Base-by-base conservation (phyloP, 1,139 yeast genomes). In the Kluyveromyces sp. region DNA sequence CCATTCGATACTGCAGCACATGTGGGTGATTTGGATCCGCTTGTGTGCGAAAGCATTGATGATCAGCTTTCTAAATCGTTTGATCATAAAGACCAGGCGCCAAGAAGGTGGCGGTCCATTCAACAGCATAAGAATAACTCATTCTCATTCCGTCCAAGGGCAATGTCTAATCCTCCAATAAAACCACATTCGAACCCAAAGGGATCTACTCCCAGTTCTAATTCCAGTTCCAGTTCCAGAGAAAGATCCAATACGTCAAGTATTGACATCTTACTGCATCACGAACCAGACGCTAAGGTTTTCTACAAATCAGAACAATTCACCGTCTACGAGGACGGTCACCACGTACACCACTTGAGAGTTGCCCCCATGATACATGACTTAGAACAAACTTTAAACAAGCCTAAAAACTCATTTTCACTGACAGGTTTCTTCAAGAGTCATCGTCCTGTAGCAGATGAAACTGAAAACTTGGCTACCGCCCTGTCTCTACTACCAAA, bases 261-360 rank as follows among this genome's bases (percentile, higher is more conserved):
- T 25, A 41, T 41, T 29, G 39, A 41, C 25, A 7, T 41, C 34
- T 15, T 41, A 30, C 7, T 41, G 34, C 26, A 50, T 39, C 48
- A 52, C 29, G 54, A 50, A 33, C 46, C 49, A 30, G 54, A 51
- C n/a, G 41, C 54, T 1, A 58, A 58, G 33, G 55, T 59, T 44
- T 53, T 61, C 30, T 44, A 61, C 26, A 56, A 58, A 35, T 54
- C 51, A 3, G 64, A 58, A 7, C 58, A 54, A 41, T 63, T 63
- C 43, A 56, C 54, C 44, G 63, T 63, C 1, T 61, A 46, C 41
- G 61, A 59, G 29, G 57, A 60, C 45, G 66, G 66, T 7, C 51
- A 53, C 37, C 66, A 61, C 47, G 60, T 57, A 47, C 66, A 63
- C 47, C 54, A 52, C 40, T 45, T 63, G 38, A 60, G 56, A 34